Conservation (phyloP, 2,329 filamentous ascomycete species). For the Ophiostoma quercus region DNA sequence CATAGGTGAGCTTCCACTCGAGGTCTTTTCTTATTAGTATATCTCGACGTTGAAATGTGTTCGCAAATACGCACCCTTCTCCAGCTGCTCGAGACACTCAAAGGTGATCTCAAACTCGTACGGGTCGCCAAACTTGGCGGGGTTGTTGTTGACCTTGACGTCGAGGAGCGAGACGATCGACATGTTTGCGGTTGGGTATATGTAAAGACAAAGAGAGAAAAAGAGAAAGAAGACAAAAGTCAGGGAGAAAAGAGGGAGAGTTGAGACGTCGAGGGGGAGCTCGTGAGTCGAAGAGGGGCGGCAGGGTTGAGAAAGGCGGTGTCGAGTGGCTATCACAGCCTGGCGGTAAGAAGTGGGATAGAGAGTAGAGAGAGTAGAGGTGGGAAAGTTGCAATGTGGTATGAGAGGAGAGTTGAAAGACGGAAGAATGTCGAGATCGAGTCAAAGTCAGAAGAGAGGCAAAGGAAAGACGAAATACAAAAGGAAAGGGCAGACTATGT, state of each 20-base stretch:
- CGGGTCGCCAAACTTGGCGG: constrained; percentile 82
- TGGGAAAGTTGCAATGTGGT: background rate
- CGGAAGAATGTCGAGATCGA: background rate
- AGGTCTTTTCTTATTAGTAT: constrained; percentile 58
- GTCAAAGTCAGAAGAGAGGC: background rate
- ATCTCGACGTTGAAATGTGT: background rate
- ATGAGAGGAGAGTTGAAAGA: background rate
- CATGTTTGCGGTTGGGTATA: constrained; percentile 54
- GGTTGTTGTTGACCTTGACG: constrained; percentile 95
- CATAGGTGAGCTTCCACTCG: constrained; percentile 99
- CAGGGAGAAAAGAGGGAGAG: too few species aligned
- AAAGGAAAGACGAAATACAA: background rate
- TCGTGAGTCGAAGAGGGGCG: background rate
- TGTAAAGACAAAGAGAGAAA: too few species aligned
- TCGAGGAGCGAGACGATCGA: constrained; percentile 94
- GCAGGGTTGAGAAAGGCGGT: constrained; percentile 6
- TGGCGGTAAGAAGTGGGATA: constrained; percentile 9
- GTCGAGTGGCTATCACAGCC: background rate
- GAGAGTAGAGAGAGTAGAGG: background rate
- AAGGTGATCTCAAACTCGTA: constrained; percentile 99
- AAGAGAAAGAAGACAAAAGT: too few species aligned
- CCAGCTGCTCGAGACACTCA: constrained; percentile 88
- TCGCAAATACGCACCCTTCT: constrained; percentile 62
- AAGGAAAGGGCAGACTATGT: background rate
- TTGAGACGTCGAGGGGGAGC: background rate